These are phyloP conservation scores for Geotrichum carabidarum DNA, from an alignment of 1,139 yeast species.

Conservation along the genomic window DNA sequence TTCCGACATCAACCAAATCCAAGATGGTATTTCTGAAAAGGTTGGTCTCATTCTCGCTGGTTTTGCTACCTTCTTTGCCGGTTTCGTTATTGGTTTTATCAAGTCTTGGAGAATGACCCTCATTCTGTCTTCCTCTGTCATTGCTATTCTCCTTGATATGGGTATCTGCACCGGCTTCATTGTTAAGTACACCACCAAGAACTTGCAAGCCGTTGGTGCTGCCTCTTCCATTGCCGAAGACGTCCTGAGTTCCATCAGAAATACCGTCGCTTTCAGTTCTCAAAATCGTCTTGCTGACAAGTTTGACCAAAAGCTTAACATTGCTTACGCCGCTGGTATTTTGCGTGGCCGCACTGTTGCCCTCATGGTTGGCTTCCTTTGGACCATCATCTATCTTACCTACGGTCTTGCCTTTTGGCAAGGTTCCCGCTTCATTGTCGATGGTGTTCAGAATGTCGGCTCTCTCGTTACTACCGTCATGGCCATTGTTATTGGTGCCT, in stretches of 20 bases:
- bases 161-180: constrained; percentile 32
- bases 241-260: constrained; percentile 40
- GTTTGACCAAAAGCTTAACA: constrained; percentile 30
- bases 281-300: constrained; percentile 38
- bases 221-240: constrained; percentile 45
- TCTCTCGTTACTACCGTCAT: constrained; percentile 37
- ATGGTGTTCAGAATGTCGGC: constrained; percentile 36
- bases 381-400: constrained; percentile 37
- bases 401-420: constrained; percentile 45
- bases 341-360: constrained; percentile 32
- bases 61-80: constrained; percentile 40
- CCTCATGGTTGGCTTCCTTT: constrained; percentile 37
- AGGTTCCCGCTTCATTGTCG: constrained; percentile 40
- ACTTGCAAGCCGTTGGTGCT: constrained; percentile 34
- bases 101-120: constrained; percentile 41
- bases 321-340: constrained; percentile 24
- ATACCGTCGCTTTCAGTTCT: constrained; percentile 43
- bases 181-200: constrained; percentile 34
- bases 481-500: constrained; percentile 43
- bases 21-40: constrained; percentile 45
- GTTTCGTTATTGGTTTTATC: constrained; percentile 41
- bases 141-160: constrained; percentile 33
- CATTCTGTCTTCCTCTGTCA: constrained; percentile 38
- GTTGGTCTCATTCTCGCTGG: constrained; percentile 41
- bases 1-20: constrained; percentile 42